Base-by-base conservation (phyloP, 306 rosid genomes). In the Datisca glomerata region DNA sequence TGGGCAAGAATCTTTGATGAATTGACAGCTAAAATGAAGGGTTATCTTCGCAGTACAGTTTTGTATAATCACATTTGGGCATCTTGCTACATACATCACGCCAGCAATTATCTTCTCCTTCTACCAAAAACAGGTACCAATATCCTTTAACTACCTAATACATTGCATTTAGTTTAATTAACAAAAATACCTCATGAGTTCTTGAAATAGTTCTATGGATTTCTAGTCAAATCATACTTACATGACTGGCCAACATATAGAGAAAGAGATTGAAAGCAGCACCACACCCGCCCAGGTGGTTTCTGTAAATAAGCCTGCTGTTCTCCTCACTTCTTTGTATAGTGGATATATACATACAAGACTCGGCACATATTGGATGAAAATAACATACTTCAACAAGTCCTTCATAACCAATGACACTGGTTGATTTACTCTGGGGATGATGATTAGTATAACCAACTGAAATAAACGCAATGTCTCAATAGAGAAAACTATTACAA, bases 201-300 rank as follows among this genome's bases (percentile, higher is more conserved):
- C 29, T 15, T n/a, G 42, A 24, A 18, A 39, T 29, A 60, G 50
- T 38, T 24, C 41, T 49, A 41, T 65, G 46, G 24, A 53, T 31
- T 62, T 50, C 60, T 70, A 56, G 55, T 44, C 69, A 86, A 73
- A 56, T 37, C 24, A 21, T 27, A 12, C 95, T 74, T 67, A 89
- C 98, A 36, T 89, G 98, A 65, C 95, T 73, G 36, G 80, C 96
- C 16, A 80, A 79, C 93, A 89, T 70, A 13, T 78, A 89, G 37
- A 89, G 85, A 49, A 66, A 57, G 46, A 89, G 93, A 80, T 89
- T 89, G 58, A 53, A 73, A 20, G 74, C 92, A 62, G 98, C 96
- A 51, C 86, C 85, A 53, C 76, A n/a, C n/a, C n/a, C n/a, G n/a
- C 79, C 95, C 93, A 89, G 4, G 92, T 85, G 8, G 81, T 89